Percentiles rank a stretch among this genome's conserved stretches.
Evolutionary conservation across 1,284 basidiomycete species (phyloP).

Genomic region (Ceratorhiza oryzae-sativae): DNA sequence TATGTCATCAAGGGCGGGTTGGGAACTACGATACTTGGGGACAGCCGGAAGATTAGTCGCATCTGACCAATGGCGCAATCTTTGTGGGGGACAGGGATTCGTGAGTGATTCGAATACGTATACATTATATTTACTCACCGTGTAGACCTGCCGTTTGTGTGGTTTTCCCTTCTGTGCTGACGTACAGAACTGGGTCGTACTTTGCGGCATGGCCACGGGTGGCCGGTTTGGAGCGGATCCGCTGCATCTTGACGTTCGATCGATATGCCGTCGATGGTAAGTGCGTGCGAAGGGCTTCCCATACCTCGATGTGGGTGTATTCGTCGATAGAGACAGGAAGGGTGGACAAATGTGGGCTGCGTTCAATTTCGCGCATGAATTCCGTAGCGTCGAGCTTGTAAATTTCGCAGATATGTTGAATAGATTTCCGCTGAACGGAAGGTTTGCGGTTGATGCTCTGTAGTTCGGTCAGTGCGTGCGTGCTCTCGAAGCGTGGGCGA

Average conservation of each 20-base stretch:
- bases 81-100: neutral
- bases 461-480: neutral
- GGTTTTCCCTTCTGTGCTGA: neutral
- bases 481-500: slow-evolving; percentile 10
- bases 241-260: slow-evolving; percentile 5
- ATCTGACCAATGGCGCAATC: slow-evolving; percentile 9
- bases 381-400: neutral
- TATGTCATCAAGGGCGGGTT: slow-evolving; percentile 11
- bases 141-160: neutral
- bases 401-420: slow-evolving; percentile 2
- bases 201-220: neutral
- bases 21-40: neutral
- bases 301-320: neutral
- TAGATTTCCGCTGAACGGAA: neutral
- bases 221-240: slow-evolving; percentile 10
- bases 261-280: neutral
- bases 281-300: slow-evolving; percentile 2
- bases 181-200: slow-evolving; percentile 16
- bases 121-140: neutral
- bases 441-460: neutral
- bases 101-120: neutral
- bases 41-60: neutral
- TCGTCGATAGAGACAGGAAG: slow-evolving; percentile 14
- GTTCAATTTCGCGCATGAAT: neutral
- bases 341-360: neutral